A percentile compares a stretch with the other conserved stretches of the same genome.
phyloP scores from a whole-genome alignment of 2,329 filamentous ascomycete genomes.

The Colletotrichum sp. region DNA sequence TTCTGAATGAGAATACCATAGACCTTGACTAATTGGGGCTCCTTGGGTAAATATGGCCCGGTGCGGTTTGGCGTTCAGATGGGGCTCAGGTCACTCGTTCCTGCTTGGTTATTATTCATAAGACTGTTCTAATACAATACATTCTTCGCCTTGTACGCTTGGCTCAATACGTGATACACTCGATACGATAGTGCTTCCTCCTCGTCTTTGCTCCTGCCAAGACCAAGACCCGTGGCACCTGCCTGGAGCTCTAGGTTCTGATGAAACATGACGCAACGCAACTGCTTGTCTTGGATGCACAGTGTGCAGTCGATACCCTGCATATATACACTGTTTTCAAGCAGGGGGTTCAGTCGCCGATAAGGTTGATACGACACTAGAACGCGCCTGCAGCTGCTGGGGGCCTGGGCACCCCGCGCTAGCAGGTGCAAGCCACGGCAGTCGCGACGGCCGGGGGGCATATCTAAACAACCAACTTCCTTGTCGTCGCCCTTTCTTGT shows the following conservation, averaged over 20 bases:
- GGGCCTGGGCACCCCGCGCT: neutral
- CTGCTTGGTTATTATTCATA: constrained; percentile 14
- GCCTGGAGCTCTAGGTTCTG: neutral
- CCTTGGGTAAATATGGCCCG: constrained; percentile 10
- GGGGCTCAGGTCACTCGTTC: constrained; percentile 16
- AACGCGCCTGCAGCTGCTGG: neutral
- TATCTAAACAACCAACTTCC: neutral
- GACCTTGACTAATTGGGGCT: constrained; percentile 16
- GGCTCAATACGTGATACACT: neutral
- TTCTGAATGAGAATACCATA: constrained; percentile 57
- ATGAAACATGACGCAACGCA: neutral
- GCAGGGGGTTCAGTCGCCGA: neutral
- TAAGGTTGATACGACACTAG: neutral
- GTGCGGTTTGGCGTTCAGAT: constrained; percentile 20
- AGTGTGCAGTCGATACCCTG: neutral
- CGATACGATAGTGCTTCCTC: no score
- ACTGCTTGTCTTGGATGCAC: neutral
- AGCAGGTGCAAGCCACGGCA: neutral
- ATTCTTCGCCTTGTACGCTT: neutral
- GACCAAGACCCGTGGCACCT: neutral
- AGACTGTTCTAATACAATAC: constrained; percentile 15
- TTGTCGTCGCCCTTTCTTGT: neutral
- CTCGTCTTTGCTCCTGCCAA: neutral
- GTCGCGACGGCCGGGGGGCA: neutral
- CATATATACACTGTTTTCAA: neutral